Conservation (phyloP, 345 rosid species). For the Populus simonii region DNA sequence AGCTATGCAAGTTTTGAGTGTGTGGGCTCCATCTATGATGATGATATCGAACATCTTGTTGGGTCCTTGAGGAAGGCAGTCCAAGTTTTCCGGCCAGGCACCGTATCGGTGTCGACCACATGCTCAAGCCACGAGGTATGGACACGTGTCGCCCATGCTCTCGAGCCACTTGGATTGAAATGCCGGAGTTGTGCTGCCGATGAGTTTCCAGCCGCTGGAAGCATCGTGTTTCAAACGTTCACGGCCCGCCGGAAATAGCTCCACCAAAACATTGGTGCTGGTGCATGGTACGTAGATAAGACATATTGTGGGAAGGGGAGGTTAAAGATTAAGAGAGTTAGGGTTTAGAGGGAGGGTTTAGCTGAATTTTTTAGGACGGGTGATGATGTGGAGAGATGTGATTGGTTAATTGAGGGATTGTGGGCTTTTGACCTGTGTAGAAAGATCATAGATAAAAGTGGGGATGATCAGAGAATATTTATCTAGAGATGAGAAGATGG, state of each 20-base stretch:
- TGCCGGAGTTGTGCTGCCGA: slow-evolving; percentile 65
- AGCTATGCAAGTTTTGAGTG: slow-evolving; percentile 96
- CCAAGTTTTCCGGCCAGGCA: slow-evolving; percentile 73
- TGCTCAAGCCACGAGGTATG: slow-evolving; percentile 50
- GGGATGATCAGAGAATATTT: neutral
- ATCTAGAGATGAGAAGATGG: slow-evolving; percentile 7
- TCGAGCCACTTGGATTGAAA: slow-evolving; percentile 69
- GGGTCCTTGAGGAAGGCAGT: slow-evolving; percentile 56
- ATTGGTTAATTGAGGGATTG: slow-evolving; percentile 32
- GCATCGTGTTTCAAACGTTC: slow-evolving; percentile 74
- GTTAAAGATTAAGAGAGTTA: slow-evolving; percentile 7
- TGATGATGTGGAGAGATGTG: slow-evolving; percentile 43
- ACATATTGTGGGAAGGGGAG: neutral
- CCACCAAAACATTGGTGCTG: neutral
- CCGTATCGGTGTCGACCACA: slow-evolving; percentile 68
- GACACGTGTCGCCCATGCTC: slow-evolving; percentile 53
- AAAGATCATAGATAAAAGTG: slow-evolving; percentile 17
- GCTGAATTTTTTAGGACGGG: slow-evolving; percentile 21
- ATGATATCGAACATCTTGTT: slow-evolving; percentile 36
- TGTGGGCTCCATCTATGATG: slow-evolving; percentile 63
- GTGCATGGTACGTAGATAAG: neutral
- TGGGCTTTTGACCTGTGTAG: slow-evolving; percentile 41
- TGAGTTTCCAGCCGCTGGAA: slow-evolving; percentile 72
- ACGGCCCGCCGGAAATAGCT: slow-evolving; percentile 47
- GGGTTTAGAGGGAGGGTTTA: slow-evolving; percentile 12